These are phyloP conservation scores for Penicillium brevicompactum DNA, from an alignment of 2,329 filamentous ascomycete genomes.

Conservation along the genomic window DNA sequence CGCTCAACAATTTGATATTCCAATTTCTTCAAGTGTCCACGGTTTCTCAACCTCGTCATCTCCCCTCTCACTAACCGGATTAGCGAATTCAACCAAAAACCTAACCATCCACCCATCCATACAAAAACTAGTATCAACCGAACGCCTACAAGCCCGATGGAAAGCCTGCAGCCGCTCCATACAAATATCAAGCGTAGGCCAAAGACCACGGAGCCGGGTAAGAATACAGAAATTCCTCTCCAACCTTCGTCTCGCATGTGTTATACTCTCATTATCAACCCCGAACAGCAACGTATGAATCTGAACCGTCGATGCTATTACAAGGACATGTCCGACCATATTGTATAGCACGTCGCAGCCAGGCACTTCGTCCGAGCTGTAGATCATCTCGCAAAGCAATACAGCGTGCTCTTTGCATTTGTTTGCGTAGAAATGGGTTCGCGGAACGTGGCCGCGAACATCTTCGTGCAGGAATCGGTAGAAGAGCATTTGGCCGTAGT, in stretches of 20 bases:
- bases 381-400: slow-evolving; percentile 45
- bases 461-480: slow-evolving; percentile 49
- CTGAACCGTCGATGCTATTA: slow-evolving; percentile 51
- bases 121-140: slow-evolving; percentile 41
- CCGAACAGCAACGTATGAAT: slow-evolving; percentile 51
- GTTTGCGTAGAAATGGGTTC: slow-evolving; percentile 34
- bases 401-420: slow-evolving; percentile 46
- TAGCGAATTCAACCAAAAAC: slow-evolving; percentile 31
- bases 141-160: slow-evolving; percentile 44
- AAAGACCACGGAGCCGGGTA: slow-evolving; percentile 44
- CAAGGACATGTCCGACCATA: slow-evolving; percentile 51
- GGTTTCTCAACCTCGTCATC: not conserved
- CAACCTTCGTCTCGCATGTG: slow-evolving; percentile 38
- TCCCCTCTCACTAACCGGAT: slow-evolving; percentile 12
- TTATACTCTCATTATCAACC: slow-evolving; percentile 39
- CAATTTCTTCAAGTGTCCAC: slow-evolving; percentile 2
- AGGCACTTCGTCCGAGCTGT: slow-evolving; percentile 38
- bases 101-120: slow-evolving; percentile 48
- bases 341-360: slow-evolving; percentile 47
- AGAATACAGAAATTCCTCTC: slow-evolving; percentile 51
- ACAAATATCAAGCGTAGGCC: slow-evolving; percentile 44
- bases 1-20: not conserved
- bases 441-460: slow-evolving; percentile 14
- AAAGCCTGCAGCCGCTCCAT: slow-evolving; percentile 46
- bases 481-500: slow-evolving; percentile 51